Evolutionary conservation across 1,284 basidiomycete genomes (phyloP).

Genomic region (Sanguinoderma infundibulare): DNA sequence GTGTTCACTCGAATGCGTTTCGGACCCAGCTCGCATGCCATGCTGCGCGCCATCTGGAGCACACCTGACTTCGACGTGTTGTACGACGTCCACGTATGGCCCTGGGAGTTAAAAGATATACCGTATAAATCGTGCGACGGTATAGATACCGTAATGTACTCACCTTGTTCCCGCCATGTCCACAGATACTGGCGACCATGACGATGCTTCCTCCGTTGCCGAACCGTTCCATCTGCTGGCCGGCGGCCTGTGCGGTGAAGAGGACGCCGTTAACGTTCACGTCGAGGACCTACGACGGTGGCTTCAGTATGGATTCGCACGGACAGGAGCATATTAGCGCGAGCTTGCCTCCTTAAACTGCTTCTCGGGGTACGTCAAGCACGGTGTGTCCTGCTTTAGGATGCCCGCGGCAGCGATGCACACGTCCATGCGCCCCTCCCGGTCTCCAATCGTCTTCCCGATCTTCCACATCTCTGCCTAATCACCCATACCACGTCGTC

Average conservation of each 20-base stretch:
- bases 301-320: background rate
- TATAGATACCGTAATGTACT: constrained; percentile 22
- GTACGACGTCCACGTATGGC: constrained; percentile 77
- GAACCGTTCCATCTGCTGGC: no score
- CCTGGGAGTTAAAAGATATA: no score
- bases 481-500: background rate
- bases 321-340: background rate
- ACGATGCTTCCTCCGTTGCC: constrained; percentile 77
- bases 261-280: constrained; percentile 81
- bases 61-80: constrained; percentile 83
- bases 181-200: constrained; percentile 86
- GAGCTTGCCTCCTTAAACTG: constrained; percentile 61
- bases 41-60: constrained; percentile 79
- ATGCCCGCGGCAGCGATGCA: constrained; percentile 70
- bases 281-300: constrained; percentile 58
- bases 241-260: no score
- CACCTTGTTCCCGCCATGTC: constrained; percentile 79
- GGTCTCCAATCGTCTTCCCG: constrained; percentile 61
- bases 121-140: no score
- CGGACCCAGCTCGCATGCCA: constrained; percentile 81
- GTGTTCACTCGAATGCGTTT: constrained; percentile 75
- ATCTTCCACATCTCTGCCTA: constrained; percentile 54
- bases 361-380: constrained; percentile 68
- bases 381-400: constrained; percentile 59
- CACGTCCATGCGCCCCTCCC: constrained; percentile 70